Base-by-base conservation (phyloP, 2,329 filamentous ascomycete species). In the Lachnellula subtilissima region DNA sequence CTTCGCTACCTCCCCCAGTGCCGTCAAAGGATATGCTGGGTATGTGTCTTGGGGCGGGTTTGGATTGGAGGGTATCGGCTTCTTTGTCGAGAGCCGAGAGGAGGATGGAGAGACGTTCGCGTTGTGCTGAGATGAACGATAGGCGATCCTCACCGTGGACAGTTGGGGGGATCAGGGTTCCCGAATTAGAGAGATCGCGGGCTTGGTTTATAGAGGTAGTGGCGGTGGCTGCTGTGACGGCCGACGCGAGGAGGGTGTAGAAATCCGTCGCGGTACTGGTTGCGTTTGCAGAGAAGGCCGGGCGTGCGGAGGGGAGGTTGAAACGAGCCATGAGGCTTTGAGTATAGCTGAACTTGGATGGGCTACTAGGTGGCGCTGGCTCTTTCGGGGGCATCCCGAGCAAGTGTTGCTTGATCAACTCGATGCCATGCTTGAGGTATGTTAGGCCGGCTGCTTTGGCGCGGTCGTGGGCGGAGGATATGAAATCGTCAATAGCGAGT, bases 401-500 rank as follows among this genome's bases (percentile, higher is more conserved):
- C 7, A 96, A 75, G 61, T 88, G 86, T 63, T 89, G 87, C 67
- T 87, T 87, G 62, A 94, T 73, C 58, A 84, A 73, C 62, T 91
- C 87, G 65, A 92, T 83, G 50, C 81, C 81, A 63, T 83, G 80
- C 69, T 87, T 87, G 60, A 92, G 73, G 71, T 91, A 92, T 64
- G 85, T 78, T 57, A 96, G 77, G 42, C 93, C 92, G 40, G 89
- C 85, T 15, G 84, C 78, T 73, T 86, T 89, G 59, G 90, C 83
- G 56, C 86, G 85, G 63, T 91, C 89, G 72, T 97, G 92, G 42
- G 86, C 80, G 58, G 85, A 82, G 62, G 86, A 86, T 71, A 97
- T 97, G 69, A 96, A 87, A 59, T 90, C 84, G 69, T 99, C 94
- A 72, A 99, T 97, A 63, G 89, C 84, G 45, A 79, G 73, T 74